These are phyloP conservation scores for Beverwykella pulmonaria DNA, from an alignment of 495 filamentous ascomycete genomes.

Conservation along the genomic window DNA sequence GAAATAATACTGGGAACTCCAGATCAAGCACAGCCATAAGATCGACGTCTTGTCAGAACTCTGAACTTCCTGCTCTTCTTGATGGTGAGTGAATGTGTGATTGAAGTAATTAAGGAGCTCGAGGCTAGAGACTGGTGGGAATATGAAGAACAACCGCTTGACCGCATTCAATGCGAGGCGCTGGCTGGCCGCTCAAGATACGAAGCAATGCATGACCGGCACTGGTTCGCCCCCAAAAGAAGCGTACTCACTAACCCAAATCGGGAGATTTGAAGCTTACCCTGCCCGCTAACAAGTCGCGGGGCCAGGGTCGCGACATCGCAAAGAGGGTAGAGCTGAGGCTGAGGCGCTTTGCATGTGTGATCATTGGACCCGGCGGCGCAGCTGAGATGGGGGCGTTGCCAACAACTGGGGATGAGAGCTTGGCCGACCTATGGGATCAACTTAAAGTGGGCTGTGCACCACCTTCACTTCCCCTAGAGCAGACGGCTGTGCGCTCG, in stretches of 20 bases:
- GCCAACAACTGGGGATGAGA: not conserved
- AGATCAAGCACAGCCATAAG: not conserved
- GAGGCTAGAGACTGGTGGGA: not conserved
- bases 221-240: not conserved
- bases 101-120: not conserved
- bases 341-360: slow-evolving; percentile 23
- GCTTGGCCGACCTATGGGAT: not conserved
- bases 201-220: slow-evolving; percentile 15
- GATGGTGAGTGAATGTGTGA: not conserved
- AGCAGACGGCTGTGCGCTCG: not conserved
- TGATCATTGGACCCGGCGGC: slow-evolving; percentile 15
- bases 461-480: slow-evolving; percentile 8
- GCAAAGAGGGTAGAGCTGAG: slow-evolving; percentile 8
- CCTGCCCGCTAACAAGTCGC: not conserved
- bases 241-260: not conserved
- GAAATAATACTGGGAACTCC: not conserved
- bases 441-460: slow-evolving; percentile 15
- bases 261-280: not conserved
- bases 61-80: not conserved
- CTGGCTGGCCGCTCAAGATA: not conserved
- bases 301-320: not conserved
- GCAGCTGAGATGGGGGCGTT: slow-evolving; percentile 15
- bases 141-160: not conserved
- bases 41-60: not conserved
- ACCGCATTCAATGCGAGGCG: slow-evolving; percentile 16